These are phyloP conservation scores for Achlya hypogyna DNA, from an alignment of 352 stramenopile species.

Conservation along the genomic window DNA sequence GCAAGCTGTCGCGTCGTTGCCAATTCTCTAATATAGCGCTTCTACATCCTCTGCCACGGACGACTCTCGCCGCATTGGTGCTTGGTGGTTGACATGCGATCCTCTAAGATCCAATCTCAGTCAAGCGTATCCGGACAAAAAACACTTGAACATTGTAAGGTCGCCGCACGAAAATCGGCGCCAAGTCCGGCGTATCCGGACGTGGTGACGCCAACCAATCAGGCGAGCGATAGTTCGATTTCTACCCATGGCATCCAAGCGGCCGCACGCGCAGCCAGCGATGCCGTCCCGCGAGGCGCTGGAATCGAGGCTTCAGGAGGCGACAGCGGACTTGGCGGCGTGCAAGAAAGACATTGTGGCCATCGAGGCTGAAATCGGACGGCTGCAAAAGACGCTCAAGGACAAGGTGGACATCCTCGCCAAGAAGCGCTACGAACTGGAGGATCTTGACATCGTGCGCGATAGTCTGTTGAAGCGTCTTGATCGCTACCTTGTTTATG, in stretches of 20 bases:
- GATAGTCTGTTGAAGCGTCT: constrained; percentile 15
- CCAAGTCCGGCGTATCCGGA: neutral
- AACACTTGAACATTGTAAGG: neutral
- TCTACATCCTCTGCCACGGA: neutral
- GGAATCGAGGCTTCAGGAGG: neutral
- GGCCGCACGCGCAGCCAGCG: neutral
- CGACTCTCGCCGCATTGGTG: neutral
- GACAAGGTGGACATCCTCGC: neutral
- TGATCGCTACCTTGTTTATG: neutral
- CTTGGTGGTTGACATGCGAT: neutral
- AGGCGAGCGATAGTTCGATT: neutral
- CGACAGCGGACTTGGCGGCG: neutral
- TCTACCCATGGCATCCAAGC: neutral
- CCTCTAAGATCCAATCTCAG: neutral
- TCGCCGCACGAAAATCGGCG: neutral
- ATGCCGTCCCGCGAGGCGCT: neutral
- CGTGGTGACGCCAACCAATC: neutral
- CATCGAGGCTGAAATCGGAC: neutral
- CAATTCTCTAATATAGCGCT: neutral
- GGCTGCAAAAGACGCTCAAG: neutral
- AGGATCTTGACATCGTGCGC: constrained; percentile 9
- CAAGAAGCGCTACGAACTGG: constrained; percentile 4
- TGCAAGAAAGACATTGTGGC: neutral
- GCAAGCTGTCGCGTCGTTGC: neutral
- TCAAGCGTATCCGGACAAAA: neutral